Percentiles rank a stretch among this genome's conserved stretches.
Evolutionary conservation across 768 basidiomycete species (phyloP).

Genomic region (Neoboletus magnificus): DNA sequence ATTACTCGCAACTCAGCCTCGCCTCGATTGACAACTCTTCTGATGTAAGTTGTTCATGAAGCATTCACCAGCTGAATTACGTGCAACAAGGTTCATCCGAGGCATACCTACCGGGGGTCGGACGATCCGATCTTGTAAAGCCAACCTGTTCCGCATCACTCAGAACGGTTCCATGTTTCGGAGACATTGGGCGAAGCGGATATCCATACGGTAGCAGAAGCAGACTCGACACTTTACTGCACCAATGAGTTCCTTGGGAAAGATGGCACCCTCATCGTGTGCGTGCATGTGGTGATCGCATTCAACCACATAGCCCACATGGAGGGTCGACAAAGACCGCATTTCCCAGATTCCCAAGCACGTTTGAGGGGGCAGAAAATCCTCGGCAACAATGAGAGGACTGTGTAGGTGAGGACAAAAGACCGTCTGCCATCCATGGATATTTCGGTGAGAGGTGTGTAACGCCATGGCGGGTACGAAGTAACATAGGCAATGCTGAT

Average conservation of each 20-base stretch:
- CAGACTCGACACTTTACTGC: background rate
- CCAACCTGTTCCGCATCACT: background rate
- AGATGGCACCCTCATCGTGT: background rate
- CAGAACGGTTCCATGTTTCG: background rate
- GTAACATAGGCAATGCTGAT: conserved; percentile 19
- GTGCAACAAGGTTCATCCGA: background rate
- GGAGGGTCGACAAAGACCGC: background rate
- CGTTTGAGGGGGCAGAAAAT: background rate
- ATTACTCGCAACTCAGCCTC: background rate
- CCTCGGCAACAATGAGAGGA: background rate
- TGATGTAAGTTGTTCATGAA: background rate
- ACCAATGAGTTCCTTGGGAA: background rate
- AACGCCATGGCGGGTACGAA: background rate
- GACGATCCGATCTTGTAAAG: background rate
- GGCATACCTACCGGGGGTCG: background rate
- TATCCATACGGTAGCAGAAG: background rate
- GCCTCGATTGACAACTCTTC: background rate
- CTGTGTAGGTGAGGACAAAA: background rate
- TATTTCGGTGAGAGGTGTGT: background rate
- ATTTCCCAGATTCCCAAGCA: background rate
- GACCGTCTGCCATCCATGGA: background rate
- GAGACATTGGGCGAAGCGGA: background rate
- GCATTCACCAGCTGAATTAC: background rate
- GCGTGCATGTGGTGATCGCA: background rate
- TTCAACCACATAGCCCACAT: background rate